A percentile compares a stretch with the other conserved stretches of the same genome.
These are phyloP conservation scores for Fusarium redolens DNA, from an alignment of 2,329 filamentous ascomycete genomes.

Conservation along the genomic window DNA sequence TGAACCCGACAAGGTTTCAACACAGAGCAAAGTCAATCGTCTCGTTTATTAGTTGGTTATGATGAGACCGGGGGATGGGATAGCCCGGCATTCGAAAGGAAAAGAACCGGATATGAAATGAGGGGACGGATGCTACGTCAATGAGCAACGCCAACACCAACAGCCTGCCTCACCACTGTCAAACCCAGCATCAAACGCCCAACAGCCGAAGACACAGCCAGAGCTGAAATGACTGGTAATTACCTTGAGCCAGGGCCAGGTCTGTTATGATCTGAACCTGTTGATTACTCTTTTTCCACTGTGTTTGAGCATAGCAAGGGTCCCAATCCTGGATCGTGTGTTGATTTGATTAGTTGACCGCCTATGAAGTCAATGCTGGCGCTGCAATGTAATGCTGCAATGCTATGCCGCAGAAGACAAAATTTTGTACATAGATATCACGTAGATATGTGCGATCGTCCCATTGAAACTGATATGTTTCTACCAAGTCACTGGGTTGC, in stretches of 20 bases:
- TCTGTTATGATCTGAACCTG: conserved; percentile 4
- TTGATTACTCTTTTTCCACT: conserved; percentile 39
- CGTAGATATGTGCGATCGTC: conserved; percentile 8
- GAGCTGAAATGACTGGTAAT: conserved; percentile 29
- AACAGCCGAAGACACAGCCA: background rate
- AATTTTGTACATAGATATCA: background rate
- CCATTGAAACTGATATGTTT: conserved; percentile 26
- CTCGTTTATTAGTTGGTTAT: conserved; percentile 6
- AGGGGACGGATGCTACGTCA: background rate
- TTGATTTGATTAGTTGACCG: conserved; percentile 27
- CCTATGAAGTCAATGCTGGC: conserved; percentile 10
- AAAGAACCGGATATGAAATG: conserved; percentile 4
- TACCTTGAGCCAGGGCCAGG: conserved; percentile 18
- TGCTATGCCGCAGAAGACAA: background rate
- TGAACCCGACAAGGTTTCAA: conserved; percentile 25
- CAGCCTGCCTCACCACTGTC: conserved; percentile 6
- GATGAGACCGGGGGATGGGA: conserved; percentile 12
- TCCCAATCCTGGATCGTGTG: conserved; percentile 10
- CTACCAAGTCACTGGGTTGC: conserved; percentile 12
- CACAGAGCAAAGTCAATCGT: conserved; percentile 19
- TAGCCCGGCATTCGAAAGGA: conserved; percentile 12
- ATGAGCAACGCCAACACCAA: conserved; percentile 4
- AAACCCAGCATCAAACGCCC: conserved; percentile 2
- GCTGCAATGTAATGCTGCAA: background rate
- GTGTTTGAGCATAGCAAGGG: conserved; percentile 41